Evolutionary conservation across 768 basidiomycete genomes (phyloP).

Genomic region (Coprinopsis strossmayeri): DNA sequence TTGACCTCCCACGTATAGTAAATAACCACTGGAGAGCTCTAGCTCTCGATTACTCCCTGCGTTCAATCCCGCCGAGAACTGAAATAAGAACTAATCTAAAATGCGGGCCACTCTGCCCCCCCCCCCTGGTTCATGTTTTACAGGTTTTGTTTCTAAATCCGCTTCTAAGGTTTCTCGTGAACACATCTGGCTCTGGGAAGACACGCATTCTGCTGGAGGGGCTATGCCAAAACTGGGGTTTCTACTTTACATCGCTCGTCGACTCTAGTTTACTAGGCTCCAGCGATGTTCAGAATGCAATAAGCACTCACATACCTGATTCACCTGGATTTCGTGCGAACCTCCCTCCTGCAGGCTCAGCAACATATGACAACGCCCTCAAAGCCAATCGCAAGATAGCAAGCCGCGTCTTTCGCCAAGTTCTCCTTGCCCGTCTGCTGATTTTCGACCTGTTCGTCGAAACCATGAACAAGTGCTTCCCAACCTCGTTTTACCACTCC

Average conservation of each 20-base stretch:
- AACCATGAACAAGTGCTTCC: slow-evolving; percentile 18
- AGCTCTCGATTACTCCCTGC: too few relatives aligned
- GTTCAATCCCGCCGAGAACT: too few relatives aligned
- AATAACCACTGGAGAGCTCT: too few relatives aligned
- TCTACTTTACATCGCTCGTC: slow-evolving; percentile 40
- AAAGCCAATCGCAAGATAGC: slow-evolving; percentile 33
- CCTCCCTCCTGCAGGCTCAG: slow-evolving; percentile 25
- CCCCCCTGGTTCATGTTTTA: too few relatives aligned
- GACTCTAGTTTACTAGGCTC: slow-evolving; percentile 40
- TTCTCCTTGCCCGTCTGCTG: slow-evolving; percentile 34
- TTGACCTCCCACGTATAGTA: too few relatives aligned
- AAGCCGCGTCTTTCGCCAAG: slow-evolving; percentile 26
- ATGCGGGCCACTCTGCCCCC: too few relatives aligned
- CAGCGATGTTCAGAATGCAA: slow-evolving; percentile 34
- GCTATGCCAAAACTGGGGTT: slow-evolving; percentile 38
- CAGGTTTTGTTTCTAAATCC: too few relatives aligned
- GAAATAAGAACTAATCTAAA: too few relatives aligned
- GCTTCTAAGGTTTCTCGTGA: slow-evolving; percentile 34
- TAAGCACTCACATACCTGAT: slow-evolving; percentile 30
- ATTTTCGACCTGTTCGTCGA: slow-evolving; percentile 33
- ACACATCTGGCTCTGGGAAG: slow-evolving; percentile 43
- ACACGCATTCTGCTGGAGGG: slow-evolving; percentile 38
- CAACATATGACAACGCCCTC: slow-evolving; percentile 25
- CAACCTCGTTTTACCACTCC: background rate
- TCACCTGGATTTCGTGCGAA: slow-evolving; percentile 23